Base-by-base conservation (phyloP, 306 rosid genomes). In the Cyamopsis tetragonoloba region DNA sequence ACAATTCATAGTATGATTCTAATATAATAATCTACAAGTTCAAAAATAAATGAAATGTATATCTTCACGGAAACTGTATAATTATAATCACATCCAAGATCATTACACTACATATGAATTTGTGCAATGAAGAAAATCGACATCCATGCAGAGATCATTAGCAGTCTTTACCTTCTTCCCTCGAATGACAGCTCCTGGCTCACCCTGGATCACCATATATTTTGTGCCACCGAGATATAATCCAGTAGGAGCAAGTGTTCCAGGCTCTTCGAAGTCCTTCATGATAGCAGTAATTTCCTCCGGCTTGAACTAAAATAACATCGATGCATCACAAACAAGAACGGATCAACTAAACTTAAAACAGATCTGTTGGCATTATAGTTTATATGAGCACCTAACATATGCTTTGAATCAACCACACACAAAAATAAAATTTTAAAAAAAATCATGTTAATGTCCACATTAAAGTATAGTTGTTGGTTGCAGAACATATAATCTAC, bases 121-220 rank as follows among this genome's bases (percentile, higher is more conserved):
- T 5, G 47, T 1, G 6, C n/a, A 57, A 70, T n/a, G n/a, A n/a
- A n/a, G n/a, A n/a, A n/a, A n/a, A n/a, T 63, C 10, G 64, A 65
- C 24, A 35, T 18, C 43, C 23, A 79, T 27, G 20, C 22, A 11
- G 37, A 55, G 7, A 41, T 34, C 48, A 19, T 30, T 9, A 37
- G 19, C 0, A 51, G 7, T 69, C 0, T 0, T 43, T 75, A 91
- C 97, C 96, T 91, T 91, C 91, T 91, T 91, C 65, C 97, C 96
- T 69, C 97, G 82, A 56, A 91, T 91, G 54, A 91, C 97, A 72
- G 74, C 88, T 22, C 89, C 89, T 0, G 92, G 44, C 70, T 91
- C 97, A 10, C 97, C 97, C 80, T 88, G 97, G 75, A 91, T 91
- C 49, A 91, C 97, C 96, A 91, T 91, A 54, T 88, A 91, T 62